Evolutionary conservation across 805 yeast species (phyloP), one percentile per base, ranked within the genome.

Genomic region (Priceomyces haplophilus): DNA sequence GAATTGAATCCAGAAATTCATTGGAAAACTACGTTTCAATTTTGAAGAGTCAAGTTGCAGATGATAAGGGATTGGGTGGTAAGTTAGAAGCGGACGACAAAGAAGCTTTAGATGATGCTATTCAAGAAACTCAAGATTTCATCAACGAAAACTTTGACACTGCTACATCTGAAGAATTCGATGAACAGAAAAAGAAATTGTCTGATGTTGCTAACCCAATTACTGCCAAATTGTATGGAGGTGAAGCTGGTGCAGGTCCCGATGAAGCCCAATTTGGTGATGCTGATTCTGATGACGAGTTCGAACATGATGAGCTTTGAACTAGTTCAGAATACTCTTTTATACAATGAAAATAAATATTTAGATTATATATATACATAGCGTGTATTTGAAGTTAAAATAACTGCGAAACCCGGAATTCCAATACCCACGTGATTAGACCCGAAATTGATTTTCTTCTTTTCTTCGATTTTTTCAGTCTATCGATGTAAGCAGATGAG

Each of bases 91-190:
- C 84, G 58, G 96, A 88, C 45, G 98, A 91, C 69, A 86, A 85
- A 74, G 96, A 88, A 73, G 77, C 91, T 53, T 73, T 91, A 56
- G 69, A 76, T 52, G 97, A 90, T 58, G 96, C 97, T 43, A 72
- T 88, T 56, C 80, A 82, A 63, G 99, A 93, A 65, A 80, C 88
- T 37, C 69, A 85, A 52, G 95, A 84, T 65, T 88, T 91, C 84
- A 72, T 93, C 56, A 96, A 88, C 56, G 96, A 61, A 34, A 69
- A 86, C 69, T 81, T 76, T 58, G 95, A 88, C 45, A 73, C 86
- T 49, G 97, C 97, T 36, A 78, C 95, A 40, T 79, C 85, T 58
- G 97, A 90, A 69, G 99, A 93, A 60, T 85, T 86, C 55, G 95
- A 88, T 44, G 97, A 89, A 67, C 95, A 89, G 72, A 87, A 80